Conservation (phyloP, 441 rosid species). For the Manihot esculenta region DNA sequence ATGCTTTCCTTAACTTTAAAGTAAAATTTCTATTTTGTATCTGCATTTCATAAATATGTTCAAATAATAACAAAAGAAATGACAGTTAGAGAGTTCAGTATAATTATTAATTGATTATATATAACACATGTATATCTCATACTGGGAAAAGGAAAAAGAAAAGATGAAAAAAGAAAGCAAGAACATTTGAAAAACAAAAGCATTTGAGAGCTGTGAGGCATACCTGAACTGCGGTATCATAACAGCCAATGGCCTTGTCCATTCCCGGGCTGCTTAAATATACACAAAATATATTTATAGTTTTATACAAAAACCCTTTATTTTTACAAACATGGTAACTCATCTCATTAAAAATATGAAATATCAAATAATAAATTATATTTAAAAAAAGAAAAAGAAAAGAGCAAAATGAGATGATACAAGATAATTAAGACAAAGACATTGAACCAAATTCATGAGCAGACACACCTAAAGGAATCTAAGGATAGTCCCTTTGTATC, state of each 20-base stretch:
- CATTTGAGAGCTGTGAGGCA: not conserved
- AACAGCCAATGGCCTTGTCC: conserved; percentile 74
- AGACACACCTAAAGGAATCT: conserved; percentile 46
- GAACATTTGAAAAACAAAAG: not conserved
- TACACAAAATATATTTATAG: conserved; percentile 3
- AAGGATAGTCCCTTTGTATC: conserved; percentile 39
- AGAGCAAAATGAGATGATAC: not conserved
- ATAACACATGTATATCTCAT: not conserved
- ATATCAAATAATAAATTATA: not conserved
- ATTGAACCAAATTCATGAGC: not conserved
- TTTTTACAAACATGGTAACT: not conserved
- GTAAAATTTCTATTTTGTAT: not conserved
- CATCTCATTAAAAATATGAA: not conserved
- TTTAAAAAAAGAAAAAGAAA: not conserved
- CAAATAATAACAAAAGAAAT: not conserved
- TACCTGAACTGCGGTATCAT: conserved; percentile 86
- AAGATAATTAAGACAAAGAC: not conserved
- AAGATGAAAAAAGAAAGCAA: not conserved
- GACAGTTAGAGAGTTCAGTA: not conserved
- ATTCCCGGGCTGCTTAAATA: conserved; percentile 43
- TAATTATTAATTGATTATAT: not conserved
- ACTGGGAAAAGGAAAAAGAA: not conserved
- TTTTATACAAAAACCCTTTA: not conserved
- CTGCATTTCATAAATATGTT: not conserved
- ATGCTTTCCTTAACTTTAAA: not conserved